Evolutionary conservation across 805 yeast genomes (phyloP).

Genomic region (Candida dendrica): DNA sequence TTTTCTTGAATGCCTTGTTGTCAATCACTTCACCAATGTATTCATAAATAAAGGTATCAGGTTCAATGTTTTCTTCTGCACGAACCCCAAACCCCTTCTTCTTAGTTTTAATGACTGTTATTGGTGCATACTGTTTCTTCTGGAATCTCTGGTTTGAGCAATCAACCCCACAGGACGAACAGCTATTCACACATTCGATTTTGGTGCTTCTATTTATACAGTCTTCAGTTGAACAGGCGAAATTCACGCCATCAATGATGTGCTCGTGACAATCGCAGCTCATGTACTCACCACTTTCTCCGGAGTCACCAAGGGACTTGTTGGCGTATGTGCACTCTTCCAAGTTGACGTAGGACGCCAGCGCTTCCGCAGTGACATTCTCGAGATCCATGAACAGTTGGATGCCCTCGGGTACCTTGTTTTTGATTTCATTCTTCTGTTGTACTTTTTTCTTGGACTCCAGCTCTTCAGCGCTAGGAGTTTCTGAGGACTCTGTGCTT

Average conservation of each 20-base stretch:
- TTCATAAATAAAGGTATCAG: conserved; percentile 76
- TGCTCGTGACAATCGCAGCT: conserved; percentile 79
- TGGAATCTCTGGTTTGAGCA: conserved; percentile 92
- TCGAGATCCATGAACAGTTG: conserved; percentile 28
- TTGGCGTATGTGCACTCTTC: conserved; percentile 54
- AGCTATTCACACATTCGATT: conserved; percentile 78
- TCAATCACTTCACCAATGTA: conserved; percentile 92
- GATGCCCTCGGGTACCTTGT: conserved; percentile 13
- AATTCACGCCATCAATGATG: conserved; percentile 34
- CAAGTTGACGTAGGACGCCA: conserved; percentile 46
- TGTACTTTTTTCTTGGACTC: conserved; percentile 12
- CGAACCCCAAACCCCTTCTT: conserved; percentile 87
- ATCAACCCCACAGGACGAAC: conserved; percentile 61
- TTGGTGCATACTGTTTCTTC: conserved; percentile 58
- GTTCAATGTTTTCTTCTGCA: conserved; percentile 51
- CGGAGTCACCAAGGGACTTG: conserved; percentile 59
- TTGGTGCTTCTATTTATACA: conserved; percentile 91
- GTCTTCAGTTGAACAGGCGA: conserved; percentile 81
- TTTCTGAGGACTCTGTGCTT: background rate
- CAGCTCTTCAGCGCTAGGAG: conserved; percentile 6
- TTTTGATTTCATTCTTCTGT: conserved; percentile 10
- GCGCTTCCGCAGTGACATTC: conserved; percentile 67
- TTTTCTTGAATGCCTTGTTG: conserved; percentile 61
- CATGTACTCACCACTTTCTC: conserved; percentile 73
- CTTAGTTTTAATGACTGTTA: conserved; percentile 80